Percentiles rank a stretch among this genome's conserved stretches.
These are phyloP conservation scores for Gastrodia elata DNA, from an alignment of 106 monocot genomes.

Conservation along the genomic window DNA sequence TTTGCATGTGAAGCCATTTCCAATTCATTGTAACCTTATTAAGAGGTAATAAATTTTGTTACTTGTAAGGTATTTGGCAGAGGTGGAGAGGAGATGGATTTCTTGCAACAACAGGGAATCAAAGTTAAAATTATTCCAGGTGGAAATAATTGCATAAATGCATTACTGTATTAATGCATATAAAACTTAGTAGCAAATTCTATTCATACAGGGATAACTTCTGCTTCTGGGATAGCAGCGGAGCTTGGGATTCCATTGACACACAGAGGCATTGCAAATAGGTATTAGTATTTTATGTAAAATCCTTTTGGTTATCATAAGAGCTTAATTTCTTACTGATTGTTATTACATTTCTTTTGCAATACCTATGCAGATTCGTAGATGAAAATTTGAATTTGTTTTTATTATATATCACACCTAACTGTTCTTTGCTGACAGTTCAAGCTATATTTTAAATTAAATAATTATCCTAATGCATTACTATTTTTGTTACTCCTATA, in stretches of 20 bases:
- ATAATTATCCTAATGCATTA: no score
- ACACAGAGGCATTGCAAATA: constrained; percentile 92
- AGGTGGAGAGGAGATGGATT: constrained; percentile 99
- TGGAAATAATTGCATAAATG: constrained; percentile 9
- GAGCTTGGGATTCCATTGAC: constrained; percentile 95
- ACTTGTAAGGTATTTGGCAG: constrained; percentile 79
- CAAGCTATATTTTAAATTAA: background rate
- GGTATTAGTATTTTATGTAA: constrained; percentile 22
- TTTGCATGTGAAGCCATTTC: background rate
- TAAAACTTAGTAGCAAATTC: background rate
- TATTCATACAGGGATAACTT: constrained; percentile 70
- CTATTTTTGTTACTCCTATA: background rate
- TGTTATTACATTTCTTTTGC: background rate
- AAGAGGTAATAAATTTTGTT: constrained; percentile 5
- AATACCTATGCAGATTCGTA: background rate
- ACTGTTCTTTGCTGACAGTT: background rate
- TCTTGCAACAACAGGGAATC: constrained; percentile 83
- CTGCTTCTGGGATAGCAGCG: constrained; percentile 97
- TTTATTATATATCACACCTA: background rate
- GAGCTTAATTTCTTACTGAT: background rate
- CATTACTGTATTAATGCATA: background rate
- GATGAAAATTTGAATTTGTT: background rate
- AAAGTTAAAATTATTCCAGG: constrained; percentile 88
- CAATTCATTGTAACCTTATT: background rate
- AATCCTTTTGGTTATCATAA: background rate